Evolutionary conservation across 805 yeast species (phyloP), one percentile per base, ranked within the genome.

Genomic region (Sugiyamaella smithiae): DNA sequence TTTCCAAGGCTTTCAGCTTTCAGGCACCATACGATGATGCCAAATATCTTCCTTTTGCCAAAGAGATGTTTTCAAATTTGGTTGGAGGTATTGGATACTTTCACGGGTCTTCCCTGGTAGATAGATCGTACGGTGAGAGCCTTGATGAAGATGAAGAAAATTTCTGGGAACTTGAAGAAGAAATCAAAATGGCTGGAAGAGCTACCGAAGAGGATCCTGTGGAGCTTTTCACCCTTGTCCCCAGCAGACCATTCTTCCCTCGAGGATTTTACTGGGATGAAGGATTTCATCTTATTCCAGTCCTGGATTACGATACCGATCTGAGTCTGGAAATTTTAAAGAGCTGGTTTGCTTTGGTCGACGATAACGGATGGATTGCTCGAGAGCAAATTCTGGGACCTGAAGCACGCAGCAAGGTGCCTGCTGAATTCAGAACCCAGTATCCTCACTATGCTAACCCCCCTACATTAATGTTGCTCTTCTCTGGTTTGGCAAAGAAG

Each of bases 201-300:
- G 88, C 90, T 0, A 51, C 61, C n/a, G 67, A 72, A 11, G 96
- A 87, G 60, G 93, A 90, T 0, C 96, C 96, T 1, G 67, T 70
- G 52, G 87, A 83, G 55, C 68, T 93, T 43, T 87, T 89, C 59
- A 78, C 93, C 0, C 74, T 88, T 19, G 93, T 88, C 28, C 99
- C 99, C 1, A 87, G 96, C 43, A 75, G 99, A 45, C 88, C 96
- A 0, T 88, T 87, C 61, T 93, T 93, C 67, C 98, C 99, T 2
- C 76, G 99, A 54, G 99, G 99, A 0, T 93, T 93, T 62, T 88
- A 87, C 62, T 93, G 99, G 99, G 99, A 93, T 67, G 99, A 93
- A 68, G 99, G 99, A 0, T 93, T 93, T 67, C 97, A 91, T 65
- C 71, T 91, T 51, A 71, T 90, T 35, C 95, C 95, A 5, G 70